Percentiles rank a stretch among this genome's conserved stretches.
Conservation (phyloP, 1,284 basidiomycete species). For the Leccinum ponderosum region DNA sequence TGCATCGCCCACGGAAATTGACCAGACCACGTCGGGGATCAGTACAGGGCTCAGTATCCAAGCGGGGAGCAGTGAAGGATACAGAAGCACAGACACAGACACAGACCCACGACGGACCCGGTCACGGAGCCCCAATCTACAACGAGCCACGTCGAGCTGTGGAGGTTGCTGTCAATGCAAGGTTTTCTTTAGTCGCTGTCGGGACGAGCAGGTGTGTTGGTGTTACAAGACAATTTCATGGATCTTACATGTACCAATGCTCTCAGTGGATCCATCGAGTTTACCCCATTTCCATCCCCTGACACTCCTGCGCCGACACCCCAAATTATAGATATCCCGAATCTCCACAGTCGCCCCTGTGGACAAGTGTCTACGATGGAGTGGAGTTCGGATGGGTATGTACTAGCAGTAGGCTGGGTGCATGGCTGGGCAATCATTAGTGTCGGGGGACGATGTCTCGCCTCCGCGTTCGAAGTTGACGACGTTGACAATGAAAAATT, state of each 20-base stretch:
- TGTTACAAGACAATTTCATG: neutral
- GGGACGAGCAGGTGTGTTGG: conserved; percentile 66
- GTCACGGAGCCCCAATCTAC: conserved; percentile 43
- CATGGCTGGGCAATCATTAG: conserved; percentile 92
- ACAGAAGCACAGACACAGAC: neutral
- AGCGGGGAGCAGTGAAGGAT: neutral
- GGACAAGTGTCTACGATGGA: conserved; percentile 79
- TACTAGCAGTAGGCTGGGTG: conserved; percentile 94
- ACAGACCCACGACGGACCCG: conserved; percentile 30
- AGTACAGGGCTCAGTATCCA: neutral
- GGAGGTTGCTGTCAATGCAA: conserved; percentile 73
- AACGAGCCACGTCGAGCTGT: conserved; percentile 67
- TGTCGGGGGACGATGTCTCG: conserved; percentile 85
- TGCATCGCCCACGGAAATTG: conserved; percentile 22
- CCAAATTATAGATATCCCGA: conserved; percentile 56
- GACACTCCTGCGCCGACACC: conserved; percentile 54
- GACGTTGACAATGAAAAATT: conserved; percentile 68
- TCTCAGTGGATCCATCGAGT: conserved; percentile 59
- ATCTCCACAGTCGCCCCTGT: conserved; percentile 55
- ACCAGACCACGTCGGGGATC: conserved; percentile 22
- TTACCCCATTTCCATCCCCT: conserved; percentile 64
- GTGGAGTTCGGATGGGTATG: conserved; percentile 96
- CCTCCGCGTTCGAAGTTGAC: conserved; percentile 71
- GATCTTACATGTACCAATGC: conserved; percentile 3
- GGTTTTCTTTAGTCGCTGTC: conserved; percentile 84